These are phyloP conservation scores for Candida stauntonica DNA, from an alignment of 805 yeast species.

Conservation along the genomic window DNA sequence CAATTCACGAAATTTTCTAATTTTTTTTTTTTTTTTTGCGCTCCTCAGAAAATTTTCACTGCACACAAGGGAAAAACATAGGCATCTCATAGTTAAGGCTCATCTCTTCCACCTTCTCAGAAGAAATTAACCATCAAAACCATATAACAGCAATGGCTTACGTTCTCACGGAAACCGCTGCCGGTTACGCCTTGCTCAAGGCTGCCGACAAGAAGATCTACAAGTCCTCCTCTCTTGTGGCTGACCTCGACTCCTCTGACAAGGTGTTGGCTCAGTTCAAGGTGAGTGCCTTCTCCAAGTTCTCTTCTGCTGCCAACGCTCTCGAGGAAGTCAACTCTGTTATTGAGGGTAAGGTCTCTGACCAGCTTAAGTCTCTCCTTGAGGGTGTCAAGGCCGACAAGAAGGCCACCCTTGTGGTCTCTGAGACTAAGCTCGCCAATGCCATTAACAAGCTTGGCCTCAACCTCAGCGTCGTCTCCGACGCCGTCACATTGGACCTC, in stretches of 20 bases:
- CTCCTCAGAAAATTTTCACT: constrained; percentile 14
- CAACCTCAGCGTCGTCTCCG: constrained; percentile 84
- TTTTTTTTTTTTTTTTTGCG: constrained; percentile 2
- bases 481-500: constrained; percentile 90
- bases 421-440: constrained; percentile 94
- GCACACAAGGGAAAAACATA: constrained; percentile 1
- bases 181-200: constrained; percentile 96
- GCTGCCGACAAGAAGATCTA: constrained; percentile 96
- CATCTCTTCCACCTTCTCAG: too few relatives aligned
- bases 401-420: constrained; percentile 82
- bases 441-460: constrained; percentile 93
- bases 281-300: constrained; percentile 93
- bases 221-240: constrained; percentile 69
- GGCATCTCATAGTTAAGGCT: too few relatives aligned
- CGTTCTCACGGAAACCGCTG: constrained; percentile 96
- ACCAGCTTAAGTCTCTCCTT: constrained; percentile 71
- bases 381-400: constrained; percentile 75
- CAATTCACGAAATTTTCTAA: background rate
- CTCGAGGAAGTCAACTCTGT: constrained; percentile 91
- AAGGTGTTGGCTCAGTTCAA: constrained; percentile 88
- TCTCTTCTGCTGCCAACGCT: constrained; percentile 91
- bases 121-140: background rate
- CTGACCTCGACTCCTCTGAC: constrained; percentile 77
- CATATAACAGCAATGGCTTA: constrained; percentile 51
- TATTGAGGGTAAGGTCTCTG: constrained; percentile 90